Evolutionary conservation across 208 protist genomes (phyloP), one percentile per base, ranked within the genome.

Genomic region (Blechomonas ayalai): DNA sequence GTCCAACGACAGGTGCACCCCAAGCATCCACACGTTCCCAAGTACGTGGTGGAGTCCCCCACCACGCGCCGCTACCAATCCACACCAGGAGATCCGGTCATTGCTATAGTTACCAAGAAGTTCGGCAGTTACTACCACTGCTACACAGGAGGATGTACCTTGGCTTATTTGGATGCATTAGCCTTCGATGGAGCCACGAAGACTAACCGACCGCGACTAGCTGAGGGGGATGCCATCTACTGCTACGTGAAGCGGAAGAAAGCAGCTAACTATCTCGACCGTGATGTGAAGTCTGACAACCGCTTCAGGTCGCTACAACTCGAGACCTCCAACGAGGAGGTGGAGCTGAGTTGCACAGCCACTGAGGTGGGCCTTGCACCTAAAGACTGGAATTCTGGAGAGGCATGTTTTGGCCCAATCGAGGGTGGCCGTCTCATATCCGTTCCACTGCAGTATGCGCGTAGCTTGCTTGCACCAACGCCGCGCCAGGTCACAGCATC

Each of bases 161-260:
- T 74, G 3, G 81, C 70, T 16, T 63, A 76, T 37, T 64, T 94
- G 20, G 79, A 88, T 46, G 73, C 68, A 5, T 39, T 89, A 4
- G 67, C 65, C 41, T 94, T 94, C 39, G 85, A 94, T 36, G 85
- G 85, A 18, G 85, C 85, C 10, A 91, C 78, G 2, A 90, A 90
- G 51, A 52, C 68, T 6, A 90, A 65, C 43, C 63, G 67, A 0
- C 85, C 85, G n/a, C 68, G 80, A 0, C 52, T 90, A 3, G 38
- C 46, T 28, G 80, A 88, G 33, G 85, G 85, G 0, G 78, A 88
- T 41, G 49, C 85, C 5, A 59, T 94, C 9, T 90, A 90, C 67
- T 67, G 67, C 27, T 71, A 80, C 56, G 76, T 93, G 39, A 69
- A 67, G 59, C 32, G 16, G n/a, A 46, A 28, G 16, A 23, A 25